Evolutionary conservation across 2,329 filamentous ascomycete genomes (phyloP).

Genomic region (Penicillium polonicum): DNA sequence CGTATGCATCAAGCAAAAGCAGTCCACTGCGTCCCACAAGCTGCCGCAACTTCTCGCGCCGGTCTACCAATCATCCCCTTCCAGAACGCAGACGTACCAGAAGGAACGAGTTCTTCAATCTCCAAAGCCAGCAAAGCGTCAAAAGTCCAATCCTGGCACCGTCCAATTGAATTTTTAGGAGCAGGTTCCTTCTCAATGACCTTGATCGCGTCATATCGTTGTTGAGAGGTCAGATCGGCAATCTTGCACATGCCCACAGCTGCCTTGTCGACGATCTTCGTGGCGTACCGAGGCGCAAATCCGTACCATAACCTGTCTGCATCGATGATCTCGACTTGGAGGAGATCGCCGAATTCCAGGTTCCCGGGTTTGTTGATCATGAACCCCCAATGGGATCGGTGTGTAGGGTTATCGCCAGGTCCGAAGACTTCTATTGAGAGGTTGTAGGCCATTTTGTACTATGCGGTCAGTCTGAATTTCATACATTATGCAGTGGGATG

Average conservation of each 20-base stretch:
- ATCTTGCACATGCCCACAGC: conserved; percentile 26
- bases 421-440: conserved; percentile 28
- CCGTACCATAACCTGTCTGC: conserved; percentile 24
- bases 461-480: not conserved
- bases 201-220: conserved; percentile 19
- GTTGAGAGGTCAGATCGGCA: conserved; percentile 14
- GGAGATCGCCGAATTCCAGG: conserved; percentile 23
- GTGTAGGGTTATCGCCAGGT: conserved; percentile 21
- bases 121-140: conserved; percentile 26
- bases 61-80: conserved; percentile 22
- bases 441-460: conserved; percentile 15
- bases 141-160: conserved; percentile 30
- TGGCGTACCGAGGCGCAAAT: conserved; percentile 23
- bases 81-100: conserved; percentile 27
- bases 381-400: conserved; percentile 29
- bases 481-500: not conserved
- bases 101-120: conserved; percentile 26
- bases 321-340: conserved; percentile 28
- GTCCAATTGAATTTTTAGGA: conserved; percentile 20
- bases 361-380: conserved; percentile 21
- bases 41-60: conserved; percentile 13
- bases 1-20: conserved; percentile 1
- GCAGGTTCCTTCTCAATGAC: conserved; percentile 21
- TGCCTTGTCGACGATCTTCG: conserved; percentile 21
- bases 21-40: conserved; percentile 15